phyloP scores from a whole-genome alignment of 148 eudicot species.

The Heliamphora exappendiculata region DNA sequence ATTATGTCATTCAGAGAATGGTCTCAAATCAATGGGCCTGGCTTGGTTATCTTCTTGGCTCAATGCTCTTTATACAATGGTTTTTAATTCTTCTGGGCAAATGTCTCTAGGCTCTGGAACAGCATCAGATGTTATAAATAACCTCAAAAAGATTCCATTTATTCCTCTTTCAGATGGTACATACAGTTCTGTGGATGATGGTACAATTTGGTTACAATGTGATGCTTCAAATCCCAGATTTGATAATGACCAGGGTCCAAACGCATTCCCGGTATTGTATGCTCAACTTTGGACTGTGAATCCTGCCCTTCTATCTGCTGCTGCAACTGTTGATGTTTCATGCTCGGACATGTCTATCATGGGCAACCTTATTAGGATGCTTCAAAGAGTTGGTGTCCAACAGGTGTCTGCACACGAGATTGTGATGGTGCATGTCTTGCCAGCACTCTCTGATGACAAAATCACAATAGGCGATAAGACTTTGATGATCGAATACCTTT shows the following conservation, averaged over 20 bases:
- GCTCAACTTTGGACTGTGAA: conserved; percentile 62
- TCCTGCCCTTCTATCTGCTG: conserved; percentile 57
- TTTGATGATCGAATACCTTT: conserved; percentile 57
- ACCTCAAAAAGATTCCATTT: conserved; percentile 58
- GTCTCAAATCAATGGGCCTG: conserved; percentile 57
- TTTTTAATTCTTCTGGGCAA: conserved; percentile 33
- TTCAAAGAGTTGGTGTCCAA: conserved; percentile 72
- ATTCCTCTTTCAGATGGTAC: conserved; percentile 84
- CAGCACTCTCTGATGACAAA: conserved; percentile 46
- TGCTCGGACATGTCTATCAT: conserved; percentile 17
- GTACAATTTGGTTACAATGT: conserved; percentile 72
- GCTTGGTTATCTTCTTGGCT: conserved; percentile 67
- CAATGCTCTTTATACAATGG: conserved; percentile 52
- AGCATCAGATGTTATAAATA: conserved; percentile 38
- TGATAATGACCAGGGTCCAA: conserved; percentile 34
- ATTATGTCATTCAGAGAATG: conserved; percentile 43
- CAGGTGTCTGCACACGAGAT: conserved; percentile 78
- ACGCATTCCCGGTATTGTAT: conserved; percentile 57
- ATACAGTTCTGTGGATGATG: conserved; percentile 58
- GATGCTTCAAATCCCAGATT: conserved; percentile 32
- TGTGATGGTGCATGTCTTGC: conserved; percentile 67
- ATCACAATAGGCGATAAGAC: conserved; percentile 20
- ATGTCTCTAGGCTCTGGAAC: conserved; percentile 22
- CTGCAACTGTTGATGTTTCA: conserved; percentile 27
- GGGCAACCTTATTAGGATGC: conserved; percentile 51